A percentile compares a stretch with the other conserved stretches of the same genome.
phyloP scores from a whole-genome alignment of 768 basidiomycete genomes.

The Rhodotorula taiwanensis region DNA sequence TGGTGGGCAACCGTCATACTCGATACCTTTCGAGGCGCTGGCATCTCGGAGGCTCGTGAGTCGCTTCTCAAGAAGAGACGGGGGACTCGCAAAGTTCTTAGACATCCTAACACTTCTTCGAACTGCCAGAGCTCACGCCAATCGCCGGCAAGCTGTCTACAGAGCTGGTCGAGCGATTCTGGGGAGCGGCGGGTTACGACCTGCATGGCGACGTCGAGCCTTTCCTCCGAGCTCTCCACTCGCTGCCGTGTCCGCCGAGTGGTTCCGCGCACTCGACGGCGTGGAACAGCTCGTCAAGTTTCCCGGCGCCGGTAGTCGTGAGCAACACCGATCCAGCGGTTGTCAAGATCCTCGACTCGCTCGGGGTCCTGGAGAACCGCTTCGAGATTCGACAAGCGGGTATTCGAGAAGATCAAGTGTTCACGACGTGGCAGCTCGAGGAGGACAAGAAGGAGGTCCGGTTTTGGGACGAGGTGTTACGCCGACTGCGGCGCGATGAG shows the following conservation, averaged over 20 bases:
- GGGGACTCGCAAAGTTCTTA: too few species aligned
- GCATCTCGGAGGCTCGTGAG: neutral
- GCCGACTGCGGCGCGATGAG: neutral
- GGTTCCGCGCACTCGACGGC: too few species aligned
- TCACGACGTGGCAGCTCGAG: constrained; percentile 14
- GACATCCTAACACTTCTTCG: too few species aligned
- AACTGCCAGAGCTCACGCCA: neutral
- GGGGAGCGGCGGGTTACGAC: constrained; percentile 16
- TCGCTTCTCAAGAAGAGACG: too few species aligned
- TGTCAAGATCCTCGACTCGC: constrained; percentile 5
- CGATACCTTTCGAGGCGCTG: constrained; percentile 22
- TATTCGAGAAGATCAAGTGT: constrained; percentile 9
- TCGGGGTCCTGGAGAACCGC: neutral
- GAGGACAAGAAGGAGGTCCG: constrained; percentile 9
- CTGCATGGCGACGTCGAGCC: constrained; percentile 21
- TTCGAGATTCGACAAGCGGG: neutral
- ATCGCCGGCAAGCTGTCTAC: neutral
- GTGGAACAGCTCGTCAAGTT: neutral
- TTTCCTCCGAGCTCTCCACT: constrained; percentile 3
- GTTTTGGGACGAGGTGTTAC: constrained; percentile 24
- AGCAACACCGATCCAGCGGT: constrained; percentile 25
- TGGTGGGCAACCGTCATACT: constrained; percentile 31
- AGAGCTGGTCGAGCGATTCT: constrained; percentile 25
- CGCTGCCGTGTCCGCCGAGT: neutral
- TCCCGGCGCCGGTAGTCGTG: constrained; percentile 7